A percentile compares a stretch with the other conserved stretches of the same genome.
Evolutionary conservation across 805 yeast genomes (phyloP).

Genomic region (Cyberlindnera maritima): DNA sequence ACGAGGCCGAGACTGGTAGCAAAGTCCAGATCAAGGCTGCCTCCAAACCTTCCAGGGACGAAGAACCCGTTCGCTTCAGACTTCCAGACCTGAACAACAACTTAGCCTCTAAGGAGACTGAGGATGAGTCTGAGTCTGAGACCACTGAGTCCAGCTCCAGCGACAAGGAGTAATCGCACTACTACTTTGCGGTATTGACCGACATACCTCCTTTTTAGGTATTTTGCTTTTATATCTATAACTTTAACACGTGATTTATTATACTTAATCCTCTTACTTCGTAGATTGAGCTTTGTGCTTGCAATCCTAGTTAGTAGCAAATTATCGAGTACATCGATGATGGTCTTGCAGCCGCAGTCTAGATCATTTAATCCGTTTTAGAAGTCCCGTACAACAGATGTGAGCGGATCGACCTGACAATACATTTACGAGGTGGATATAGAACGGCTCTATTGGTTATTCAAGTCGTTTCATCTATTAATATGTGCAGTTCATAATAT

Average conservation of each 20-base stretch:
- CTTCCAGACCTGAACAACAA: background rate
- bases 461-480: background rate
- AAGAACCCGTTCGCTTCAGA: background rate
- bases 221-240: no score
- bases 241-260: background rate
- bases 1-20: background rate
- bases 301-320: no score
- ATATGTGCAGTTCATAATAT: background rate
- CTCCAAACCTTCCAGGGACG: background rate
- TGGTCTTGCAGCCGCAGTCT: no score
- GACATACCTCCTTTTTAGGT: no score
- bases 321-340: no score
- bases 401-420: no score
- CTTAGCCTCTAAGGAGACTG: background rate
- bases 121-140: background rate
- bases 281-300: no score
- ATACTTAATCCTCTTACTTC: no score
- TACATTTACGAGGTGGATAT: no score
- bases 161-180: background rate
- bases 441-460: no score
- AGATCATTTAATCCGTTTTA: no score
- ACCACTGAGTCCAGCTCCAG: background rate
- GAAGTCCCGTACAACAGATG: no score
- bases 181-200: background rate
- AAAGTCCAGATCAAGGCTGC: constrained; percentile 3